A percentile compares a stretch with the other conserved stretches of the same genome.
Conservation (phyloP, 176 grass and related monocot genomes). For the Zoysia japonica region DNA sequence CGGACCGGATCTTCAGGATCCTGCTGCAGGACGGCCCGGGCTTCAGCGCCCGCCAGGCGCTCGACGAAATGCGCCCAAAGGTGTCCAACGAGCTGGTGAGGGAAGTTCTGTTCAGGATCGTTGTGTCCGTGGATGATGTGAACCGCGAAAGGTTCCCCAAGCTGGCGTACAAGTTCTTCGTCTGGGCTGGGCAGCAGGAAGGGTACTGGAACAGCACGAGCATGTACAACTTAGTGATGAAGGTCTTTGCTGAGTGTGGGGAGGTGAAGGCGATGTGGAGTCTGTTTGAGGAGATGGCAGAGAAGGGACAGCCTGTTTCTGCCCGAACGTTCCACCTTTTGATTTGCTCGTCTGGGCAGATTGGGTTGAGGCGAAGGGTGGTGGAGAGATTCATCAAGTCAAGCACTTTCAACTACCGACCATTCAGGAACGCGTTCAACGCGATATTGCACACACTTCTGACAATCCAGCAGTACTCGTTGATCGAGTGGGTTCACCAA, state of each 20-base stretch:
- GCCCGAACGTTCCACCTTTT: constrained; percentile 79
- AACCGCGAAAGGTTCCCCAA: constrained; percentile 64
- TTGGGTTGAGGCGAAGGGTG: constrained; percentile 64
- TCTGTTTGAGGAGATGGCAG: constrained; percentile 73
- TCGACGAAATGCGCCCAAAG: constrained; percentile 70
- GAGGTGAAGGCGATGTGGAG: constrained; percentile 88
- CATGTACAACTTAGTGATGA: constrained; percentile 81
- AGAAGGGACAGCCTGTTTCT: constrained; percentile 65
- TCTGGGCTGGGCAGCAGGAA: constrained; percentile 76
- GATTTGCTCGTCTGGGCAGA: constrained; percentile 66
- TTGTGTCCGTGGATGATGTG: constrained; percentile 49
- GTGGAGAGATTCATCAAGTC: constrained; percentile 84
- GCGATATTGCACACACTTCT: constrained; percentile 82
- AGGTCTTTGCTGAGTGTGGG: constrained; percentile 73
- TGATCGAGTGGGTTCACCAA: constrained; percentile 91
- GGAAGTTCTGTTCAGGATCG: constrained; percentile 68
- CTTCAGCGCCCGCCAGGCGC: constrained; percentile 59
- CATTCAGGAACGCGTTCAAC: constrained; percentile 79
- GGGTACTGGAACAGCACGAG: constrained; percentile 51
- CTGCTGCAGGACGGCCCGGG: constrained; percentile 86
- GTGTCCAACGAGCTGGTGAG: constrained; percentile 61
- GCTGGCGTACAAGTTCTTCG: constrained; percentile 72
- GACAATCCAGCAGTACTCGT: constrained; percentile 64
- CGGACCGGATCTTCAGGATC: constrained; percentile 60
- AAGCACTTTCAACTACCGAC: constrained; percentile 75